Percentiles rank a stretch among this genome's conserved stretches.
Conservation (phyloP, 331 rosid genomes). For the Ulmus americana region DNA sequence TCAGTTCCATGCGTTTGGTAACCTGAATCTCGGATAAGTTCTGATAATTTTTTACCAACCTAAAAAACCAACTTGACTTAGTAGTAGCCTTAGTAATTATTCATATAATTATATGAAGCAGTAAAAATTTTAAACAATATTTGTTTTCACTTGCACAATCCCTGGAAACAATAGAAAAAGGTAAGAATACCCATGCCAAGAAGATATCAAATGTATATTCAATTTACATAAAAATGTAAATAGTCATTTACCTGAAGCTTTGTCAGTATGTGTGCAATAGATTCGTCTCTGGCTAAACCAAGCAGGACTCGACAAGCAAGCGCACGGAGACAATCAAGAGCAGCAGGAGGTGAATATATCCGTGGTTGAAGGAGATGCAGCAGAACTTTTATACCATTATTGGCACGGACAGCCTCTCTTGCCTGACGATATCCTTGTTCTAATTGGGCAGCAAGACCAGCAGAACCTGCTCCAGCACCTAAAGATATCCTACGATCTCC, state of each 20-base stretch:
- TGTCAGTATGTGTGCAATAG: conserved; percentile 91
- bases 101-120: not conserved
- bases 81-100: not conserved
- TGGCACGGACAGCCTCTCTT: conserved; percentile 83
- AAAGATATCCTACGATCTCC: conserved; percentile 93
- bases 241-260: conserved; percentile 72
- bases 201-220: not conserved
- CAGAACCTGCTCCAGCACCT: conserved; percentile 93
- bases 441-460: conserved; percentile 88
- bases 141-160: too few relatives aligned
- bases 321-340: conserved; percentile 93
- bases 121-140: not conserved
- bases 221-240: not conserved
- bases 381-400: conserved; percentile 90
- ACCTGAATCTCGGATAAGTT: conserved; percentile 86
- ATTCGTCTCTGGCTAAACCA: conserved; percentile 93
- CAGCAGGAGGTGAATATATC: conserved; percentile 83
- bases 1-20: conserved; percentile 72
- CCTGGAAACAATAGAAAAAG: not conserved
- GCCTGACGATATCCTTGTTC: conserved; percentile 91
- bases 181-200: not conserved
- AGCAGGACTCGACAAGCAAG: conserved; percentile 91
- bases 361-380: conserved; percentile 87
- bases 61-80: conserved; percentile 31
- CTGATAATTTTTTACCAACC: conserved; percentile 96